phyloP scores from a whole-genome alignment of 1,139 yeast species.

The Protomyces pachydermus region DNA sequence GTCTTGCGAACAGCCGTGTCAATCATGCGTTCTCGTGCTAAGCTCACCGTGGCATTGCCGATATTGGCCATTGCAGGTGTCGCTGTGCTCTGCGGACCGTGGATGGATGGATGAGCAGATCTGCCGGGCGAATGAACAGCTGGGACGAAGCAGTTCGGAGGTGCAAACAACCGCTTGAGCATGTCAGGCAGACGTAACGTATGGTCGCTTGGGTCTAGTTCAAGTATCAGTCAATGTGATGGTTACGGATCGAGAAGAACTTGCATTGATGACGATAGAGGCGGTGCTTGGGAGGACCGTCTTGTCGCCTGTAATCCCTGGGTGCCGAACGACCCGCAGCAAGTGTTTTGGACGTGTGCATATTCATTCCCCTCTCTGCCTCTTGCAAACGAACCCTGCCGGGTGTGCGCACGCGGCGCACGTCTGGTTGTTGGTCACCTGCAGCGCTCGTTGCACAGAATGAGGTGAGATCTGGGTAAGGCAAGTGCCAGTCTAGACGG shows the following conservation, averaged over 20 bases:
- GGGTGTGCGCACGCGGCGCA: too few relatives aligned
- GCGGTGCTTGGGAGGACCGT: not conserved
- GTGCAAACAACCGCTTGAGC: constrained; percentile 19
- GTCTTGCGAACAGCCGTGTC: not conserved
- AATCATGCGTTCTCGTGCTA: not conserved
- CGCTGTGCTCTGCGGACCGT: not conserved
- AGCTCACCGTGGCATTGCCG: not conserved
- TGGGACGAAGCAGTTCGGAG: constrained; percentile 13
- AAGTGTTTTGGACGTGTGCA: not conserved
- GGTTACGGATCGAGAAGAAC: not conserved
- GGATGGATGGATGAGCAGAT: not conserved
- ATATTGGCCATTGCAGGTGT: not conserved
- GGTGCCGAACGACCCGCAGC: not conserved
- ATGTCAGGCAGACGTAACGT: constrained; percentile 17
- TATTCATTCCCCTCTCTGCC: too few relatives aligned
- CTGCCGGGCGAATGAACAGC: constrained; percentile 1
- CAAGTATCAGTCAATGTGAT: too few relatives aligned
- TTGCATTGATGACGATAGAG: not conserved
- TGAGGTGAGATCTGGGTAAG: not conserved
- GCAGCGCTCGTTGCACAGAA: not conserved
- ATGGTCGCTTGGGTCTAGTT: not conserved
- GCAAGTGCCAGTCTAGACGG: not conserved
- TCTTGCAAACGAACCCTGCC: too few relatives aligned
- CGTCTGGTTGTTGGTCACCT: too few relatives aligned
- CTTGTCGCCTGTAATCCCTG: too few relatives aligned